Evolutionary conservation across 106 monocot genomes (phyloP).

Genomic region (Iris macrosiphon): DNA sequence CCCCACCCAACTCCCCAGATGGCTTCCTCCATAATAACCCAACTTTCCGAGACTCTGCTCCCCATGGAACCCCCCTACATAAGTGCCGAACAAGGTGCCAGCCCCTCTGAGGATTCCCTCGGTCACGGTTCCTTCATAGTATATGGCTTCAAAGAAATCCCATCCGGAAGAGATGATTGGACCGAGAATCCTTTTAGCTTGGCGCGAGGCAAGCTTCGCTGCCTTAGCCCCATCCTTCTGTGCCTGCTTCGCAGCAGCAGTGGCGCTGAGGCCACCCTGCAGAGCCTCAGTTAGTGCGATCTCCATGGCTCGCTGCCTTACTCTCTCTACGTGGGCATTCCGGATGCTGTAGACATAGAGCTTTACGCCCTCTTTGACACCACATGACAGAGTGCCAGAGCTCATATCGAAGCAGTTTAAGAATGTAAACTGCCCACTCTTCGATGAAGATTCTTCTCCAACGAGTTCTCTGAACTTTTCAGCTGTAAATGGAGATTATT

Average conservation of each 20-base stretch:
- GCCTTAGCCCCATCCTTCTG: constrained; percentile 46
- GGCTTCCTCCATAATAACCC: constrained; percentile 54
- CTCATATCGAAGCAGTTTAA: constrained; percentile 91
- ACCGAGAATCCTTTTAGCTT: constrained; percentile 52
- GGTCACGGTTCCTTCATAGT: constrained; percentile 47
- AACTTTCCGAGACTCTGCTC: constrained; percentile 52
- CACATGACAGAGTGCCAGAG: constrained; percentile 71
- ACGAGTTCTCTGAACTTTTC: constrained; percentile 83
- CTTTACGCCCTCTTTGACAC: constrained; percentile 70
- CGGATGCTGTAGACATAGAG: constrained; percentile 79
- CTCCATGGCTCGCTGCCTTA: constrained; percentile 44
- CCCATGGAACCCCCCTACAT: constrained; percentile 45
- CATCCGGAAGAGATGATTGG: constrained; percentile 68
- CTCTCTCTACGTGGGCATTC: constrained; percentile 60
- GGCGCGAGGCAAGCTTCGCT: constrained; percentile 42
- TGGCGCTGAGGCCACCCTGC: constrained; percentile 24
- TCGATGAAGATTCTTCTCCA: constrained; percentile 77
- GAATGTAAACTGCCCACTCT: constrained; percentile 82
- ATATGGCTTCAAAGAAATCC: constrained; percentile 73
- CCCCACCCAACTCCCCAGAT: constrained; percentile 75
- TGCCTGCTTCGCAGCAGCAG: constrained; percentile 41
- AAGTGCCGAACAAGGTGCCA: constrained; percentile 60
- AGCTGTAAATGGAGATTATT: constrained; percentile 21
- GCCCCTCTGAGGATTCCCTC: constrained; percentile 58
- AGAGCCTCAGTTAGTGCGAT: constrained; percentile 35